phyloP scores from a whole-genome alignment of 768 basidiomycete genomes.

The Vararia minispora region DNA sequence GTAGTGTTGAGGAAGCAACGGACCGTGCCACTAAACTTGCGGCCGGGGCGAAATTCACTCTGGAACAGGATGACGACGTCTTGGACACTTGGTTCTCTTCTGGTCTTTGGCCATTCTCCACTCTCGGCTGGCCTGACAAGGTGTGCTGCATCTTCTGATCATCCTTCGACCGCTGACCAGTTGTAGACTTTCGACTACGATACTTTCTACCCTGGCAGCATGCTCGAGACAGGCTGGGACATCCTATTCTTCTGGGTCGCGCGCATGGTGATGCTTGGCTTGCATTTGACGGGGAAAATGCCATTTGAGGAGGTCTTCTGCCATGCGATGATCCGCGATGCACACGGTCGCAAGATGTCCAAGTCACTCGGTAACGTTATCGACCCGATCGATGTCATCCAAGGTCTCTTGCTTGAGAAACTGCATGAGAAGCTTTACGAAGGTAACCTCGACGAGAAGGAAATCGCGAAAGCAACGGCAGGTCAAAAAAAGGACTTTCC shows the following conservation, averaged over 20 bases:
- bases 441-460: conserved; percentile 90
- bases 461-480: conserved; percentile 79
- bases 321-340: conserved; percentile 98
- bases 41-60: conserved; percentile 49
- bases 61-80: conserved; percentile 94
- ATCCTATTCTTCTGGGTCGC: conserved; percentile 99
- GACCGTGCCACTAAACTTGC: conserved; percentile 64
- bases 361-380: conserved; percentile 98
- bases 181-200: conserved; percentile 63
- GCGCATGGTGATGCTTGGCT: conserved; percentile 91
- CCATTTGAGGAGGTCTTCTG: conserved; percentile 95
- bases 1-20: conserved; percentile 65
- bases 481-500: conserved; percentile 99
- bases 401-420: conserved; percentile 66
- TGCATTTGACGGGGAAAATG: conserved; percentile 79
- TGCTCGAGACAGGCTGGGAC: conserved; percentile 98
- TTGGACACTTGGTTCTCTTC: conserved; percentile 99
- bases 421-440: conserved; percentile 79
- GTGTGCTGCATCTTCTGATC: conserved; percentile 25
- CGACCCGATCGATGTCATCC: conserved; percentile 92
- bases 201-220: conserved; percentile 77
- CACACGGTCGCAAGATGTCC: conserved; percentile 98
- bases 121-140: conserved; percentile 95
- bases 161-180: neutral
- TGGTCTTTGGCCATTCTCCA: conserved; percentile 94